Evolutionary conservation across 1,139 yeast genomes (phyloP), one percentile per base, ranked within the genome.

Genomic region (Kurtzmaniella quercitrusa): DNA sequence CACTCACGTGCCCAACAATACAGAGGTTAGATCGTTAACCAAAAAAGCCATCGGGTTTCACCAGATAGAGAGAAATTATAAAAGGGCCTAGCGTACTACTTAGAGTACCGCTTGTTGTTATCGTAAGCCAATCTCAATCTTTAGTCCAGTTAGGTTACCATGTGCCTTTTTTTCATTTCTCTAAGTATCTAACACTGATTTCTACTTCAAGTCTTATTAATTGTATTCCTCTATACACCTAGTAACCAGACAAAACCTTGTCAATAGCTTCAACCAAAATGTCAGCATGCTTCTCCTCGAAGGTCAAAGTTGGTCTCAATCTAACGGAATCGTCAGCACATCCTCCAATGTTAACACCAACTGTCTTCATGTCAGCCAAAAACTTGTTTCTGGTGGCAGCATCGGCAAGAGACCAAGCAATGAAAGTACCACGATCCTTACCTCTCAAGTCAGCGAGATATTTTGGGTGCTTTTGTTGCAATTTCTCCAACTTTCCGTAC

Each of bases 271-370:
- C 70, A 47, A 84, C 61, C 53, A 85, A 71, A 41, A 84, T 65
- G 52, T 84, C 88, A 40, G 87, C 91, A 56, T 85, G 94, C 64
- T 81, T 79, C 66, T 82, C 75, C 66, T 82, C 89, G 59, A 85
- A 85, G 21, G 80, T 79, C 59, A 85, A 71, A 39, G 87, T 74
- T 43, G 95, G 95, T 65, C 95, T 79, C 63, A 85, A 74, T 66
- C 95, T 79, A 44, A 86, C 81, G 38, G 89, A 78, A 49, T 68
- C 73, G 46, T 78, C 85, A 40, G 91, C 91, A 65, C 94, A 85
- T 37, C 90, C 93, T 48, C 95, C 95, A 56, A 84, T 76, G 63
- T 85, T 85, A 50, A 85, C 73, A 58, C 95, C 95, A 40, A 63
- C 72, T 33, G 65, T 55, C 64, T 80, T 79, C 75, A 82, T 73